phyloP scores from a whole-genome alignment of 1,284 basidiomycete species.

The Ustilago xerochloae region DNA sequence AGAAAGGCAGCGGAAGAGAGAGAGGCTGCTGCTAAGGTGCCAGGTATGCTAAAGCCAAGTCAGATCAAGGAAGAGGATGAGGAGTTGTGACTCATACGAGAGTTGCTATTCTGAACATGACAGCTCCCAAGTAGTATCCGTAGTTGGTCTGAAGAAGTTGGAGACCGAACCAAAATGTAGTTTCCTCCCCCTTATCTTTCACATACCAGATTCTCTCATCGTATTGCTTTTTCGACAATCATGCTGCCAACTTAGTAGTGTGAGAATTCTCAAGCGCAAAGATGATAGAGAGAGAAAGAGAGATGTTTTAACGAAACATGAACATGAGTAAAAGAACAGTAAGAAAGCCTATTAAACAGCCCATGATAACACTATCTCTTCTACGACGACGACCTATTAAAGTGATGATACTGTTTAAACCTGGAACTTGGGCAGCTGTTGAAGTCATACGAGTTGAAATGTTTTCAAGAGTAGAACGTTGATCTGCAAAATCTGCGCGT shows the following conservation, averaged over 20 bases:
- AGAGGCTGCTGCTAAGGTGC: slow-evolving; percentile 89
- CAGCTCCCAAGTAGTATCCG: not conserved
- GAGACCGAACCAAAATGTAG: slow-evolving; percentile 21
- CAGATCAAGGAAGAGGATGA: slow-evolving; percentile 64
- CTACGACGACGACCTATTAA: slow-evolving; percentile 92
- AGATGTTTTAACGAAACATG: slow-evolving; percentile 37
- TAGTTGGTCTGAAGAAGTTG: not conserved
- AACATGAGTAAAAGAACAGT: slow-evolving; percentile 83
- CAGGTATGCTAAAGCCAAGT: slow-evolving; percentile 94
- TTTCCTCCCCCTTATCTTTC: not conserved
- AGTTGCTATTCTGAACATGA: slow-evolving; percentile 50
- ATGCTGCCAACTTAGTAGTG: not conserved
- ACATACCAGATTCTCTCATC: slow-evolving; percentile 22
- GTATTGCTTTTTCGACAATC: not conserved
- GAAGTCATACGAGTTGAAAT: slow-evolving; percentile 83
- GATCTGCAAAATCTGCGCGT: slow-evolving; percentile 89
- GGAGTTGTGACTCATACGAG: slow-evolving; percentile 61
- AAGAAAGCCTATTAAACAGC: slow-evolving; percentile 85
- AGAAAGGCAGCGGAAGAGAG: slow-evolving; percentile 81
- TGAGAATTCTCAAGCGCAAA: no score
- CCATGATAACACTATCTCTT: slow-evolving; percentile 89
- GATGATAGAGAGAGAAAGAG: not conserved
- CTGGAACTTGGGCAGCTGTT: slow-evolving; percentile 82
- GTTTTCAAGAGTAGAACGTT: slow-evolving; percentile 78
- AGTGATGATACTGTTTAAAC: slow-evolving; percentile 86